phyloP scores from a whole-genome alignment of 2,329 filamentous ascomycete species.

The Fusarium sp. region DNA sequence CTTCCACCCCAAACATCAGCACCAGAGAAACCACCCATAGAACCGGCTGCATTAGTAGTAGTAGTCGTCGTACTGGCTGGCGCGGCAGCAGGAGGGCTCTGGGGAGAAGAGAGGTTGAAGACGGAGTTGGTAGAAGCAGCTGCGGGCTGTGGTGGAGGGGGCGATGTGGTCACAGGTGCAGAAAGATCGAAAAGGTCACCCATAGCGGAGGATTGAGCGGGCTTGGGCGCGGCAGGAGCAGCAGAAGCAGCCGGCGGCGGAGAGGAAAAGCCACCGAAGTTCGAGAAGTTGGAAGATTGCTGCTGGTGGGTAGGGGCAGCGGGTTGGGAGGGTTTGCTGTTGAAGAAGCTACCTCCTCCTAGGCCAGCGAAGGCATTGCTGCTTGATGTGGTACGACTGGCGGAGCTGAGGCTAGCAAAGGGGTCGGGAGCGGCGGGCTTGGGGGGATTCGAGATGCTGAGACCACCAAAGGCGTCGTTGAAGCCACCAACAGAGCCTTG shows the following conservation, averaged over 20 bases:
- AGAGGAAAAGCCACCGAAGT: slow-evolving; percentile 69
- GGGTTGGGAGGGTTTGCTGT: slow-evolving; percentile 72
- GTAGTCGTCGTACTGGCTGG: slow-evolving; percentile 51
- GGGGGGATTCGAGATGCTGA: slow-evolving; percentile 55
- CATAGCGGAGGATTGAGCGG: slow-evolving; percentile 65
- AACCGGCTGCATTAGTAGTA: slow-evolving; percentile 43
- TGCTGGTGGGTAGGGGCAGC: slow-evolving; percentile 59
- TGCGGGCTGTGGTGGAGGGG: slow-evolving; percentile 52
- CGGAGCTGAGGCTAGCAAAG: slow-evolving; percentile 66
- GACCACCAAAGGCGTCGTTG: slow-evolving; percentile 75
- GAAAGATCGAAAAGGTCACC: slow-evolving; percentile 86
- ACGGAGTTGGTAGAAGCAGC: slow-evolving; percentile 67
- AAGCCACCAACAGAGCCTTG: slow-evolving; percentile 68
- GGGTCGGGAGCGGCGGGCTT: slow-evolving; percentile 60
- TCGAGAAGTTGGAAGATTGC: slow-evolving; percentile 66
- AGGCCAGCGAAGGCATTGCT: slow-evolving; percentile 59
- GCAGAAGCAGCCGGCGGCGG: slow-evolving; percentile 50
- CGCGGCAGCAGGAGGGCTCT: slow-evolving; percentile 55
- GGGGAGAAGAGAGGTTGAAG: slow-evolving; percentile 79
- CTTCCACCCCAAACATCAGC: slow-evolving; percentile 87
- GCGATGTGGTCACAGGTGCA: slow-evolving; percentile 58
- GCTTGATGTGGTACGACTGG: slow-evolving; percentile 49
- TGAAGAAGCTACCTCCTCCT: slow-evolving; percentile 85
- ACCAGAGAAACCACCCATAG: slow-evolving; percentile 54
- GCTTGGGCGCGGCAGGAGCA: slow-evolving; percentile 52